Base-by-base conservation (phyloP, 2,329 filamentous ascomycete species). In the Monosporascus sp. region DNA sequence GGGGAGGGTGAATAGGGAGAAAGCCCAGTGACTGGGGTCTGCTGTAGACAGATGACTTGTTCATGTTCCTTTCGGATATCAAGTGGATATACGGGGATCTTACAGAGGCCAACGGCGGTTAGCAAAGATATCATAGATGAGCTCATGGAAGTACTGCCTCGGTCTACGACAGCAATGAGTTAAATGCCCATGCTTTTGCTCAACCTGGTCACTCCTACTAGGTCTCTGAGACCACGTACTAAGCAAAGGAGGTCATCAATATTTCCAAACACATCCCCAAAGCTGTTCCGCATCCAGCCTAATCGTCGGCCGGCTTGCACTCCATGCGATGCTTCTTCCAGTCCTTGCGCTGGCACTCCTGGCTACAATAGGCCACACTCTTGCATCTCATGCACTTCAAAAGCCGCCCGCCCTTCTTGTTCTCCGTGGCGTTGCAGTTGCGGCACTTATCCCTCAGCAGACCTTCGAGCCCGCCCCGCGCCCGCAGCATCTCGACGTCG, bases 261-360 rank as follows among this genome's bases (percentile, higher is more conserved):
- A 26, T 14, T 24, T 8, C 17, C 38, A 41, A 41, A 41, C 19
- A 4, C 38, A 41, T 1, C 38, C 38, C 3, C 38, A 19, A 41
- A 40, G 19, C 31, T 34, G 38, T 20, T 19, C 7, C 7, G 7
- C 19, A 44, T 1, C 11, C 22, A 22, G 41, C 41, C 41, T 44
- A 24, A 24, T 44, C 26, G 11, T 27, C 40, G 17, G n/a, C 26
- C 17, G 38, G 22, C 48, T 64, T 60, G 48, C 76, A 79, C 56
- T 75, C 73, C 54, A 65, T 68, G 38, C 72, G 66, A 61, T 84
- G 80, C 61, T 69, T 75, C 60, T 73, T 77, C 80, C 80, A 84
- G 53, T 82, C 76, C 57, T 67, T 71, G 63, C 72, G 75, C 71
- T 84, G 81, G 51, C 81, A 85, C 48, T 76, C 73, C 0, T 52